phyloP scores from a whole-genome alignment of 805 yeast genomes.

The Suhomyces xylopsoci region DNA sequence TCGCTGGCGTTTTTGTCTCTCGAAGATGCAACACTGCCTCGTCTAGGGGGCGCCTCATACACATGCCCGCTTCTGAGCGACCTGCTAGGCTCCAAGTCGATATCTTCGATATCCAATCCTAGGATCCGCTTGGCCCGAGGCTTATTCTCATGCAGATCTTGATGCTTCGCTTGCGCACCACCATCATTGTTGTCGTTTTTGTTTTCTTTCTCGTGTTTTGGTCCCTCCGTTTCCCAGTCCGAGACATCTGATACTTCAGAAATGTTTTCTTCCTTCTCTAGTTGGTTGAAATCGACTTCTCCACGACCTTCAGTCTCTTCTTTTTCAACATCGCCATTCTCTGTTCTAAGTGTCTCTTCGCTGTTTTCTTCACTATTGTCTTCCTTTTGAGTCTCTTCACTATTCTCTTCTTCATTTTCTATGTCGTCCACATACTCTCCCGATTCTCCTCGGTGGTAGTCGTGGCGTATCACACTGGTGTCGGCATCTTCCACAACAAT shows the following conservation, averaged over 20 bases:
- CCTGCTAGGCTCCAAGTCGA: slow-evolving; percentile 19
- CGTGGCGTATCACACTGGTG: neutral
- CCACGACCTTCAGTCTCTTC: neutral
- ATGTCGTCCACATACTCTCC: slow-evolving; percentile 1
- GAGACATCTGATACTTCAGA: neutral
- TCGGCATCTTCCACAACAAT: neutral
- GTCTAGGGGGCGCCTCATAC: slow-evolving; percentile 9
- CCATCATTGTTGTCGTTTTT: neutral
- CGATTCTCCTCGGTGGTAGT: neutral
- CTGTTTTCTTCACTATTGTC: too few relatives aligned
- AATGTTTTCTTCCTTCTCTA: neutral
- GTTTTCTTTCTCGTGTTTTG: neutral
- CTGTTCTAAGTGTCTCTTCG: neutral
- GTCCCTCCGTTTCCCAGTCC: neutral
- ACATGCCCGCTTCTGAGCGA: slow-evolving; percentile 25
- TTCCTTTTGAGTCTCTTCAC: neutral
- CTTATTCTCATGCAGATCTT: neutral
- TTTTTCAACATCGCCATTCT: neutral
- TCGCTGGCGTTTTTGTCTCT: neutral
- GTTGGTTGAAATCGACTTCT: neutral
- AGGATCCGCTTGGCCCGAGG: slow-evolving; percentile 10
- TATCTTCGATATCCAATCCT: slow-evolving; percentile 23
- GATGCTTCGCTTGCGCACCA: neutral
- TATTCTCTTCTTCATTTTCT: neutral
- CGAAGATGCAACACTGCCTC: neutral